Evolutionary conservation across 208 protist genomes (phyloP).

Genomic region (Borovskyia barvae): DNA sequence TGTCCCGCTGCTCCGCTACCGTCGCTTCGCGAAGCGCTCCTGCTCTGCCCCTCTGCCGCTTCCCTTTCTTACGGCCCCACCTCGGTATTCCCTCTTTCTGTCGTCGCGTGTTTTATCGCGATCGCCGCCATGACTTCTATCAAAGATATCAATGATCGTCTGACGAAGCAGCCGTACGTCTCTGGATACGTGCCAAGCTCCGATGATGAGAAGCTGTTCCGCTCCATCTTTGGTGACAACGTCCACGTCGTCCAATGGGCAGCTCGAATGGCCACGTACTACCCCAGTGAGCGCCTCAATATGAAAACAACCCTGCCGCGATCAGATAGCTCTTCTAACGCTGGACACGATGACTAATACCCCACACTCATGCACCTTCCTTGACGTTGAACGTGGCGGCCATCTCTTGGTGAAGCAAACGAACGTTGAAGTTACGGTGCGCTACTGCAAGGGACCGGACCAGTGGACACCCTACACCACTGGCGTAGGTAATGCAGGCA

Average conservation of each 20-base stretch:
- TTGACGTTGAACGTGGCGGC: too few species aligned
- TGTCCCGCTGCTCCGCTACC: too few species aligned
- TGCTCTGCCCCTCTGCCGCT: too few species aligned
- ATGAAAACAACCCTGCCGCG: conserved; percentile 17
- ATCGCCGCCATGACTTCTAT: conserved; percentile 25
- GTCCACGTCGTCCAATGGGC: conserved; percentile 56
- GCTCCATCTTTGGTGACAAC: conserved; percentile 56
- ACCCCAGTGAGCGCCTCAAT: conserved; percentile 46
- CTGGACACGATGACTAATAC: conserved; percentile 3
- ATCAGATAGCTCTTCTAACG: conserved; percentile 12
- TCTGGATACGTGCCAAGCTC: conserved; percentile 49
- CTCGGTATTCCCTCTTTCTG: not conserved
- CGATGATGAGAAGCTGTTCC: conserved; percentile 56
- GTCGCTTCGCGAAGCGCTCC: too few species aligned
- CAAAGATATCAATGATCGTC: conserved; percentile 55
- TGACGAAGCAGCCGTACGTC: conserved; percentile 62
- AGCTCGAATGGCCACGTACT: conserved; percentile 69
- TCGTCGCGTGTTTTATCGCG: not conserved
- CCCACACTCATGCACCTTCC: too few species aligned
- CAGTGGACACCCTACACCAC: too few species aligned
- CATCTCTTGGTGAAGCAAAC: not conserved
- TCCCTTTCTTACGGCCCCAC: too few species aligned
- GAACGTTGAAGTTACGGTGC: too few species aligned
- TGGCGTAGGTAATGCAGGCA: too few species aligned
- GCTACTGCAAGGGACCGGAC: too few species aligned